phyloP scores from a whole-genome alignment of 305 asterid genomes.

The Solanum hybrid region DNA sequence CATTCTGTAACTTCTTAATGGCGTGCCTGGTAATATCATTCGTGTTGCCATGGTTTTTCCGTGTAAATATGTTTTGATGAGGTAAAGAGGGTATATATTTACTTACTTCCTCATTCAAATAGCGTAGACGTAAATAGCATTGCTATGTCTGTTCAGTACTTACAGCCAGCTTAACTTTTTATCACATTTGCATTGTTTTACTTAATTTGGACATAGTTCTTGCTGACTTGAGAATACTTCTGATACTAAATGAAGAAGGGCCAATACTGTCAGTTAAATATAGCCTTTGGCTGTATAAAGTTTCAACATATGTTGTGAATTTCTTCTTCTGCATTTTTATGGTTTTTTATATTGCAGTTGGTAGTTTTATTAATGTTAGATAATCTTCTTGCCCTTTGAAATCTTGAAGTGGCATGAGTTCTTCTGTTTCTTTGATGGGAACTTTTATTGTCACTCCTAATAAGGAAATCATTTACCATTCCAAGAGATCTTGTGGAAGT shows the following conservation, averaged over 20 bases:
- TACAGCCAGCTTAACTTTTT: background rate
- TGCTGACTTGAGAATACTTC: background rate
- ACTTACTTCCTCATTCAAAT: background rate
- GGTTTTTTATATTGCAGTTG: background rate
- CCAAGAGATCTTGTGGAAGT: background rate
- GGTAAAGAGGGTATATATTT: background rate
- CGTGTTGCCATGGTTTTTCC: conserved; percentile 74
- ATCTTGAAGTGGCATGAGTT: background rate
- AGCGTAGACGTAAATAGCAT: background rate
- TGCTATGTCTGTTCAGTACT: background rate
- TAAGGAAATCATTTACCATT: background rate
- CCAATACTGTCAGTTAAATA: background rate
- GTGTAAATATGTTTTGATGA: conserved; percentile 26
- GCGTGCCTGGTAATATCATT: conserved; percentile 67
- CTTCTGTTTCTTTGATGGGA: background rate
- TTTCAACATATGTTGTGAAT: background rate
- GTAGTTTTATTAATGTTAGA: background rate
- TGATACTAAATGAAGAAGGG: background rate
- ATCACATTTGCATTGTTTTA: background rate
- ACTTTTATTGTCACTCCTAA: background rate
- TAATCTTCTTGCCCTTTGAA: background rate
- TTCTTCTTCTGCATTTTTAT: background rate
- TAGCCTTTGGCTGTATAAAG: background rate
- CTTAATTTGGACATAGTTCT: background rate
- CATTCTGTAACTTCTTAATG: conserved; percentile 61